Conservation (phyloP, 805 yeast species). For the Barnettozyma wickerhamii region DNA sequence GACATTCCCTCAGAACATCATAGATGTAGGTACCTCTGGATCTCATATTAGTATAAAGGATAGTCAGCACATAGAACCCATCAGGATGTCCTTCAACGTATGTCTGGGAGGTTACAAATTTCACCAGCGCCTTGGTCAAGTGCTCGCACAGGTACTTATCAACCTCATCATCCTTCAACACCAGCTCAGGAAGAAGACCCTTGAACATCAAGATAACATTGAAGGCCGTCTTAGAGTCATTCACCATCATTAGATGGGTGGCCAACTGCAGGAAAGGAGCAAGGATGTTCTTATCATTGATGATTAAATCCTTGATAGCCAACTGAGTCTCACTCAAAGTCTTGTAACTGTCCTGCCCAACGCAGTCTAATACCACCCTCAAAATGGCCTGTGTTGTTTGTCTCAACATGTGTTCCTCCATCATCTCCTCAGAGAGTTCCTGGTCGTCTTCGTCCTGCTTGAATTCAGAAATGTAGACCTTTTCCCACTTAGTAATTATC, state of each 20-base stretch:
- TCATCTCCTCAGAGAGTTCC: slow-evolving; percentile 92
- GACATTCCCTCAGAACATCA: slow-evolving; percentile 45
- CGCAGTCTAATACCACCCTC: slow-evolving; percentile 78
- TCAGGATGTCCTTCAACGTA: slow-evolving; percentile 87
- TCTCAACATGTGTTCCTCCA: slow-evolving; percentile 92
- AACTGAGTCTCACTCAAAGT: slow-evolving; percentile 53
- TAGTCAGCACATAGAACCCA: slow-evolving; percentile 84
- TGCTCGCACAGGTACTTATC: slow-evolving; percentile 57
- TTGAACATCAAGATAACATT: slow-evolving; percentile 81
- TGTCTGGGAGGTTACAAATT: slow-evolving; percentile 66
- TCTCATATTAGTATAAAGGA: slow-evolving; percentile 69
- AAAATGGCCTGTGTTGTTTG: slow-evolving; percentile 92
- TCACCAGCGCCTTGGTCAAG: slow-evolving; percentile 64
- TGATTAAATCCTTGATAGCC: slow-evolving; percentile 61
- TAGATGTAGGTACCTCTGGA: slow-evolving; percentile 68
- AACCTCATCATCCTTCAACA: slow-evolving; percentile 68
- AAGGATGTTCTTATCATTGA: slow-evolving; percentile 58
- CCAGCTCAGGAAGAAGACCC: slow-evolving; percentile 63
- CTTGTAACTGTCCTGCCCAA: slow-evolving; percentile 64
- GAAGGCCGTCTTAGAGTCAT: slow-evolving; percentile 89
- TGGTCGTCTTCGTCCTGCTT: slow-evolving; percentile 53
- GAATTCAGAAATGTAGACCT: slow-evolving; percentile 43
- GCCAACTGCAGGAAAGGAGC: slow-evolving; percentile 76
- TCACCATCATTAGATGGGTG: slow-evolving; percentile 72
- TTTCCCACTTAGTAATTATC: slow-evolving; percentile 74